Base-by-base conservation (phyloP, 148 eudicot genomes). In the Vaccinium vitisidaea region DNA sequence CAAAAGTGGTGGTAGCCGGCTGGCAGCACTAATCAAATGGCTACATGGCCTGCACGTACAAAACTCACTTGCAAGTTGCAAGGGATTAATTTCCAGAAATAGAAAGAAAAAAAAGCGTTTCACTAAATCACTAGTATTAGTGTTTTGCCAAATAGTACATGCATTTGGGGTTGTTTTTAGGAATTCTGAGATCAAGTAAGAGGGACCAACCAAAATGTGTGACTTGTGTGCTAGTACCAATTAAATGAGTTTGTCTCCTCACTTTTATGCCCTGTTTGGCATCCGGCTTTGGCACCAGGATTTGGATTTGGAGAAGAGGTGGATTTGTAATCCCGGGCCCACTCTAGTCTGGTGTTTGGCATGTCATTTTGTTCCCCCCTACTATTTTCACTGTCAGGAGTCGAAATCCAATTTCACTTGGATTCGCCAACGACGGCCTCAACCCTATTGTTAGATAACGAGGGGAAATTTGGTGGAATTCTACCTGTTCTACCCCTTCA, bases 241-340 rank as follows among this genome's bases (percentile, higher is more conserved):
- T 36, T 36, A 86, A 81, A 84, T 84, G 84, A 84, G 88, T 81
- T 84, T 87, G 86, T 89, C 77, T 77, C 5, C 84, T 77, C 86
- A 89, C 89, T 87, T 89, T 87, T 36, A 36, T 36, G 3, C 4
- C 39, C 39, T 36, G 39, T 36, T 36, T 36, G 39, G 39, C 39
- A 36, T 36, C 39, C 39, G 39, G 39, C 39, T 36, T 36, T 36
- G 39, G 39, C 39, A 36, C 39, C 39, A 4, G 0, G 39, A 36
- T 36, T 2, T 36, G 4, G 3, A 2, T 36, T 2, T 36, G 4
- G 3, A 2, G 39, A 36, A 36, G 39, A 36, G 39, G 39, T 36
- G 39, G 39, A 36, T 36, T 36, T 36, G 39, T 36, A 36, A 36
- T 36, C 2, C 3, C 39, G 39, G 39, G 39, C 2, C 3, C 39